Base-by-base conservation (phyloP, 2,329 filamentous ascomycete species). In the Calonectria pseudoturangicola region DNA sequence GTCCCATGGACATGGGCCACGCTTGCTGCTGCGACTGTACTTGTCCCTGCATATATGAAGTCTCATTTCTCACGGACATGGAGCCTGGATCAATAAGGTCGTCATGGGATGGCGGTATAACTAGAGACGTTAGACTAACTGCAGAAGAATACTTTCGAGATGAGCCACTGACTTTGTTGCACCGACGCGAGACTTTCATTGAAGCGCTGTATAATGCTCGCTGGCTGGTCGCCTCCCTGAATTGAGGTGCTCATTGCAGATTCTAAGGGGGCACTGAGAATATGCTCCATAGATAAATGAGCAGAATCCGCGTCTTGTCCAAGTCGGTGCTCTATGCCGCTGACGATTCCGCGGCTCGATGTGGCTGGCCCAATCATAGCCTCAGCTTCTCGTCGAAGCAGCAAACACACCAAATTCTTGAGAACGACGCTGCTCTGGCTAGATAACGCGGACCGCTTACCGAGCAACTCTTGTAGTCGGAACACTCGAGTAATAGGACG, bases 401-500 rank as follows among this genome's bases (percentile, higher is more conserved):
- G 36, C 3, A 56, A 36, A 3, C 64, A 27, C 30, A 66, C 51
- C 21, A 66, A 39, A 27, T 66, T 66, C n/a, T 66, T 66, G 33
- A 66, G 47, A 15, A 66, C 64, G 10, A 54, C 36, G 47, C 64
- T 56, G 48, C 64, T 66, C 48, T 66, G 64, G 36, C 64, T 56
- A 2, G 64, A 66, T 3, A 66, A 27, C 13, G 64, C 48, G 13
- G 64, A 66, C 33, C 64, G 64, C 18, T 54, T 48, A 16, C 64
- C 64, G 15, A 74, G 39, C 9, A 84, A 74, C 48, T 85, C 82
- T 30, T 86, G 85, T 2, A 87, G 71, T 18, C 83, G 81, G 41
- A 86, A 79, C n/a, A 85, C 86, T 4, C 85, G 82, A 6, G 84
- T 84, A 27, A 87, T 82, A 9, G 82, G 84, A 41, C 85, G 81